phyloP scores from a whole-genome alignment of 2,329 filamentous ascomycete genomes.

The Pseudopyricularia cyperi region DNA sequence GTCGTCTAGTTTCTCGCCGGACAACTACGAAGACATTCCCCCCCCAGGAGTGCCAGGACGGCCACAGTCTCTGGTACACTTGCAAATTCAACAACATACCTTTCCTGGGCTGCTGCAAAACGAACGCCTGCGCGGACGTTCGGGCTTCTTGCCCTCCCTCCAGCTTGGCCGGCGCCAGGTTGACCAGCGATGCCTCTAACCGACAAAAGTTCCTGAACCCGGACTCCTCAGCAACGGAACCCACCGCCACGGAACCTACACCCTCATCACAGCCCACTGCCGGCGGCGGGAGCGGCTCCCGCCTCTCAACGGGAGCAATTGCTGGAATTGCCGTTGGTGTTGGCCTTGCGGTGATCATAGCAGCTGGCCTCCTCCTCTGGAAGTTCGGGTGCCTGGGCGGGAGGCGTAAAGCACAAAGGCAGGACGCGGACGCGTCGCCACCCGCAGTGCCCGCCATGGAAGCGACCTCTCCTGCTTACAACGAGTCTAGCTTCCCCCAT shows the following conservation, averaged over 20 bases:
- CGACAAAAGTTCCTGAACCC: not conserved
- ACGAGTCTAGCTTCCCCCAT: not conserved
- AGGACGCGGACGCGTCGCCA: not conserved
- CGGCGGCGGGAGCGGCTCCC: not conserved
- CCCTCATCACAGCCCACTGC: not conserved
- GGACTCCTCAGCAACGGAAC: not conserved
- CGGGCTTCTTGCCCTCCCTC: constrained; percentile 11
- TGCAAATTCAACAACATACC: constrained; percentile 14
- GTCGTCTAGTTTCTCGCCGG: constrained; percentile 17
- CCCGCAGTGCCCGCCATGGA: not conserved
- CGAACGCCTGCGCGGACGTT: constrained; percentile 16
- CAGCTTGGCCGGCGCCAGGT: constrained; percentile 13
- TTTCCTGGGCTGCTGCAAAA: constrained; percentile 24
- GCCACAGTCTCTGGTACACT: constrained; percentile 18
- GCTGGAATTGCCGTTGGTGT: constrained; percentile 10
- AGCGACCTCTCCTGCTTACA: not conserved
- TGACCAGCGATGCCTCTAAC: constrained; percentile 4
- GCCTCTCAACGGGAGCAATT: constrained; percentile 9
- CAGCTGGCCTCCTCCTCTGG: constrained; percentile 9
- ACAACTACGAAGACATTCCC: constrained; percentile 16
- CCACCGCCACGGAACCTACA: not conserved
- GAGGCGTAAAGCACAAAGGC: not conserved
- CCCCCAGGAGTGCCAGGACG: constrained; percentile 17
- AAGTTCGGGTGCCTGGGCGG: constrained; percentile 9
- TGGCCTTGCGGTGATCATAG: constrained; percentile 8